Evolutionary conservation across 306 rosid genomes (phyloP).

Genomic region (Prunus mongolica): DNA sequence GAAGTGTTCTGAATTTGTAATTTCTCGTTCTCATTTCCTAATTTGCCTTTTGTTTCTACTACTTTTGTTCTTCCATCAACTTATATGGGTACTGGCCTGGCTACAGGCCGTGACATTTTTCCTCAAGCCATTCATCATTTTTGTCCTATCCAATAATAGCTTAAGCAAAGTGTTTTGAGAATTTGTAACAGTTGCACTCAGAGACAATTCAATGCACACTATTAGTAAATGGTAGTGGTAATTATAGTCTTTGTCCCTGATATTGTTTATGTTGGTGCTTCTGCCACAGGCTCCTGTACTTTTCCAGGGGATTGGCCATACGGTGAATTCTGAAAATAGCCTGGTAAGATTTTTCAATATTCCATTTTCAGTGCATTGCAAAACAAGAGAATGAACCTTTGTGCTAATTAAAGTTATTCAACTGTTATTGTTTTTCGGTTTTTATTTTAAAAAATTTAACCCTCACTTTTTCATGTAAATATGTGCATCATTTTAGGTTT

Average conservation of each 20-base stretch:
- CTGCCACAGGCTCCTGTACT: slow-evolving; percentile 89
- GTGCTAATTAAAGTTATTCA: slow-evolving; percentile 13
- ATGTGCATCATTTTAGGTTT: slow-evolving; percentile 49
- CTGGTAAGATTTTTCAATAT: slow-evolving; percentile 56
- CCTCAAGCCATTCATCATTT: not conserved
- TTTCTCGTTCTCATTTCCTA: not conserved
- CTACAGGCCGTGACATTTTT: not conserved
- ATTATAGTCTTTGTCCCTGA: slow-evolving; percentile 17
- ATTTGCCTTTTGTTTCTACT: not conserved
- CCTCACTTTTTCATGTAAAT: not conserved
- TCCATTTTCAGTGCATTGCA: slow-evolving; percentile 8
- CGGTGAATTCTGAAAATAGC: slow-evolving; percentile 74
- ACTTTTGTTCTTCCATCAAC: not conserved
- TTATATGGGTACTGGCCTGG: not conserved
- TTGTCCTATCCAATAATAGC: not conserved
- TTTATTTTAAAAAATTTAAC: not conserved
- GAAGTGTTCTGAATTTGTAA: not conserved
- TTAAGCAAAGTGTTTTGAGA: not conserved
- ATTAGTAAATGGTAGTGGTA: slow-evolving; percentile 4
- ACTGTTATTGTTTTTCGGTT: slow-evolving; percentile 12
- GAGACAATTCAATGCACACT: not conserved
- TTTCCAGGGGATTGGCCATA: slow-evolving; percentile 91
- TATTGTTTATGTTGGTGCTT: slow-evolving; percentile 16
- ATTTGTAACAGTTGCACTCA: not conserved
- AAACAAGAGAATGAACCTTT: not conserved